These are phyloP conservation scores for Leucosporidium yakuticum DNA, from an alignment of 768 basidiomycete species.

Conservation along the genomic window DNA sequence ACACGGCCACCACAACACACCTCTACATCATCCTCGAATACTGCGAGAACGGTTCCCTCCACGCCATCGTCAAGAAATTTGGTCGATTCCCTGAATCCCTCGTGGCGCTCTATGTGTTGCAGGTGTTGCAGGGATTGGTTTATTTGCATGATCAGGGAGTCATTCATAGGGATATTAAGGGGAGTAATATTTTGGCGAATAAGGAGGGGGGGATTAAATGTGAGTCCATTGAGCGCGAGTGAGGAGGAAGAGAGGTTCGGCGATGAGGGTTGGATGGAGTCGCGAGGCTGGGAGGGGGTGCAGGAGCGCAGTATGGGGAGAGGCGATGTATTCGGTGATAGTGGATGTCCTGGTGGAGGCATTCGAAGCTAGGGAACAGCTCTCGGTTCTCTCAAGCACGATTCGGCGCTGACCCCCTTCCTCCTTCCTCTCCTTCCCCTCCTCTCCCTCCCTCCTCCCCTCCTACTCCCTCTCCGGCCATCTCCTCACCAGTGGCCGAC, in stretches of 20 bases:
- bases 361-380: too few relatives aligned
- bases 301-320: too few relatives aligned
- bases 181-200: conserved; percentile 95
- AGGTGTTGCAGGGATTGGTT: conserved; percentile 88
- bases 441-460: not conserved
- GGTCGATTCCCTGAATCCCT: conserved; percentile 98
- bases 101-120: conserved; percentile 92
- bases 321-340: too few relatives aligned
- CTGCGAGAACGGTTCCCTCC: conserved; percentile 96
- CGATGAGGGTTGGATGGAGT: too few relatives aligned
- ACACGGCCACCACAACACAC: conserved; percentile 87
- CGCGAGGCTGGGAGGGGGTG: too few relatives aligned
- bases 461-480: conserved; percentile 50
- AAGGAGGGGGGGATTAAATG: conserved; percentile 94
- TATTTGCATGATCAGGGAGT: conserved; percentile 99
- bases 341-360: too few relatives aligned
- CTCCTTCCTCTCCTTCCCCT: conserved; percentile 49
- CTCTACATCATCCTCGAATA: conserved; percentile 98
- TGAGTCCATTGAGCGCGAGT: conserved; percentile 61
- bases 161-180: conserved; percentile 98
- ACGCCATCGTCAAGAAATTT: conserved; percentile 91
- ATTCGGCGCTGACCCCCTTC: conserved; percentile 39
- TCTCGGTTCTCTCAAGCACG: too few relatives aligned
- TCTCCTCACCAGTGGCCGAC: conserved; percentile 60
- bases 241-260: not conserved